Evolutionary conservation across 2,329 filamentous ascomycete genomes (phyloP), one percentile per base, ranked within the genome.

Genomic region (Verticillium dahliae): DNA sequence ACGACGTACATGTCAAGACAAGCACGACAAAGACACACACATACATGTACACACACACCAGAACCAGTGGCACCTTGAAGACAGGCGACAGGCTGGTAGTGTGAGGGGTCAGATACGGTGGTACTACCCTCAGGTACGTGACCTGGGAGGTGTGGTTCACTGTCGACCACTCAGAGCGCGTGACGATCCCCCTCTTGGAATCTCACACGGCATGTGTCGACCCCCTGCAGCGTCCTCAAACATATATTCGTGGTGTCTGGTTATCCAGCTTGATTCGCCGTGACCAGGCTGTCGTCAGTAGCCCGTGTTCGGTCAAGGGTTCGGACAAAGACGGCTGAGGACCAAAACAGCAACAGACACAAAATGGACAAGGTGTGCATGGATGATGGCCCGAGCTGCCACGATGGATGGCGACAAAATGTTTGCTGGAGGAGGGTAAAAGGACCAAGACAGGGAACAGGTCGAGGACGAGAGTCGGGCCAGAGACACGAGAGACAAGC

Each of bases 151-250:
- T 41, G 39, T 41, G 39, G 45, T 22, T 7, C 6, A 52, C 18
- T 18, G n/a, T 31, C 38, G 41, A 37, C 59, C 59, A 57, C 37
- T 61, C 18, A 61, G 13, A 41, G 57, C 57, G 45, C 60, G 60
- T 62, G 63, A 58, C 58, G 62, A 60, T 56, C 56, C 62, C 59
- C 62, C 37, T 63, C 60, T 35, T 39, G 33, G 45, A 18, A 7
- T 27, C 45, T 52, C 45, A n/a, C 18, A 22, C 45, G 45, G 45
- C 45, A 45, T 58, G 62, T 58, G 38, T 35, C 11, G 57, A 60
- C 67, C 66, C 27, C 65, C 62, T 67, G 65, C 65, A 66, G 56
- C 59, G 60, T 62, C 59, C 66, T 68, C 65, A 68, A 68, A 68
- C 66, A 68, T n/a, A 58, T 57, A 57, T 62, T 50, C 60, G 60